Base-by-base conservation (phyloP, 257 asterid species). In the Scutellaria galericulata region DNA sequence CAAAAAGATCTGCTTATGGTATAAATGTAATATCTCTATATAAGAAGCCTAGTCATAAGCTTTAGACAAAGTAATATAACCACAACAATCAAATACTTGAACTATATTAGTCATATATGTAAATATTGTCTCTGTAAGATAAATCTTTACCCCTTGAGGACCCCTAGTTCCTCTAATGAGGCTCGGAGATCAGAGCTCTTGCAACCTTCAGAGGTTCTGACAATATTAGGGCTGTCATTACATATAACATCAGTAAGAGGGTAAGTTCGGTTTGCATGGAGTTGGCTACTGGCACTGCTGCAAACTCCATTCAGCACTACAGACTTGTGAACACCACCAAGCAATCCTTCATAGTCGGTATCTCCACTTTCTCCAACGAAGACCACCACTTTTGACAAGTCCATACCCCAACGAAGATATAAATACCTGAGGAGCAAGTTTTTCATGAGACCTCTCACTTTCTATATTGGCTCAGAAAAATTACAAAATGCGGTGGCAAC, bases 341-440 rank as follows among this genome's bases (percentile, higher is more conserved):
- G 91, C 82, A 94, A 64, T 71, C 90, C 93, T 81, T 94, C 99
- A 12, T 94, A 94, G 80, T 94, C 97, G 0, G 99, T 89, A 78
- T 94, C 99, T 40, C 99, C 98, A 69, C 95, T 89, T 83, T 91
- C 98, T 24, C 99, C 99, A 4, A 94, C 91, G 66, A 91, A 86
- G 70, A 94, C 91, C 62, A 85, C 93, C 80, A 88, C 81, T 63
- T 88, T 94, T 4, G 97, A 78, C 82, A 94, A 77, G 69, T 94
- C 99, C 93, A 91, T 89, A 52, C 96, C 97, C 99, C 99, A 94
- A 7, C 99, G 96, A 37, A 91, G 91, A 79, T 83, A 87, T 35
- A 94, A 72, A 72, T 91, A 94, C 91, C 99, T 91, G 77, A 11
- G 63, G 55, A 75, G 20, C 58, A 77, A 53, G 27, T 37, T 77